Percentiles rank a stretch among this genome's conserved stretches.
These are phyloP conservation scores for Cochlearia excelsa DNA, from an alignment of 345 rosid genomes.

Conservation along the genomic window DNA sequence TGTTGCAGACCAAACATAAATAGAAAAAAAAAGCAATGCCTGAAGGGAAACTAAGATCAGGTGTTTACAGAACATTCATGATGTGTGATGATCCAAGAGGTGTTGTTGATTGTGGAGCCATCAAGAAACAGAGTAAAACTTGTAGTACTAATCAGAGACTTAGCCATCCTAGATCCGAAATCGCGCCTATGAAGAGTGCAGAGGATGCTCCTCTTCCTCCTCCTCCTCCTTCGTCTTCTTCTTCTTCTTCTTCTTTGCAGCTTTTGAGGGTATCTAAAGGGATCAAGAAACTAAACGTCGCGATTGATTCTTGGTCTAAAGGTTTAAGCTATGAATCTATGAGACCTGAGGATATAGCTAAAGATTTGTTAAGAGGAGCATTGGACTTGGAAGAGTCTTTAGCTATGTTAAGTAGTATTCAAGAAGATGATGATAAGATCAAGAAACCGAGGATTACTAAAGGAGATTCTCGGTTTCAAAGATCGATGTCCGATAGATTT, in stretches of 20 bases:
- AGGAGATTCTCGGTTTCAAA: constrained; percentile 35
- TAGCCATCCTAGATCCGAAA: constrained; percentile 33
- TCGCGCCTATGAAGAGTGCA: constrained; percentile 18
- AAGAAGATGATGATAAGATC: constrained; percentile 62
- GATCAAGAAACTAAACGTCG: constrained; percentile 70
- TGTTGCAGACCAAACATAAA: constrained; percentile 8
- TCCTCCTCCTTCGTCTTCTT: constrained; percentile 28
- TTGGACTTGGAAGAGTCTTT: constrained; percentile 85
- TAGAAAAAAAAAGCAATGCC: constrained; percentile 46
- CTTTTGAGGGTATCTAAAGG: constrained; percentile 73
- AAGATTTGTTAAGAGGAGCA: constrained; percentile 75
- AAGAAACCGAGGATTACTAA: constrained; percentile 40
- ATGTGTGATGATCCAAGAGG: constrained; percentile 86
- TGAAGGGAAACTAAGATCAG: constrained; percentile 53
- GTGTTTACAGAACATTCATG: constrained; percentile 74
- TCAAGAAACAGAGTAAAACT: constrained; percentile 54
- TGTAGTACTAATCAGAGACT: constrained; percentile 13
- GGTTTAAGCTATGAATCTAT: constrained; percentile 39
- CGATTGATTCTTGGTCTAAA: constrained; percentile 64
- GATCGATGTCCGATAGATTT: constrained; percentile 36
- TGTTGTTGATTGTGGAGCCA: constrained; percentile 72
- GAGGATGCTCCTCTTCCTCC: constrained; percentile 22
- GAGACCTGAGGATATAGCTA: constrained; percentile 59
- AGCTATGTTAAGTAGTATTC: constrained; percentile 68
- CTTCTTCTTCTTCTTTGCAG: constrained; percentile 57